Conservation (phyloP, 495 filamentous ascomycete species). For the Cudoniella acicularis region DNA sequence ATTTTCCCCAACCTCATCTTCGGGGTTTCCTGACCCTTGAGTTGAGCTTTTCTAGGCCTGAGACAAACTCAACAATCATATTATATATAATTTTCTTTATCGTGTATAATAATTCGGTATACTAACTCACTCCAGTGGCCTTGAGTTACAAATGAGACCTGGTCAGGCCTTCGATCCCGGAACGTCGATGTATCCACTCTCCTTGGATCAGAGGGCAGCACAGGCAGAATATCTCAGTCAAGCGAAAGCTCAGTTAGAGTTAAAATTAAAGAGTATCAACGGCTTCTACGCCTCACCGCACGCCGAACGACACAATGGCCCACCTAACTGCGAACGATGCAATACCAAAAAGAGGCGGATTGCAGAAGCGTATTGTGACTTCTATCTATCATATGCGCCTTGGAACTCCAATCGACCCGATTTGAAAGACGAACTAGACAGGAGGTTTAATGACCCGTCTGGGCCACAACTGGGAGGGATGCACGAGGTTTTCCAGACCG, state of each 20-base stretch:
- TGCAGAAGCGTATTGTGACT: conserved; percentile 23
- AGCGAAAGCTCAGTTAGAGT: conserved; percentile 11
- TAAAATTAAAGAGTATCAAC: conserved; percentile 15
- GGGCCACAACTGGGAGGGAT: conserved; percentile 22
- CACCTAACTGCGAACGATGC: conserved; percentile 26
- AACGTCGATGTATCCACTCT: conserved; percentile 12
- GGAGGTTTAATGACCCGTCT: conserved; percentile 26
- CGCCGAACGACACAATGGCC: conserved; percentile 26
- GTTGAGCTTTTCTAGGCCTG: no score
- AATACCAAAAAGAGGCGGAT: conserved; percentile 25
- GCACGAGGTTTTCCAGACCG: conserved; percentile 9
- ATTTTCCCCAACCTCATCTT: no score
- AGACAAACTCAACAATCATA: no score
- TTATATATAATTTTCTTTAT: no score
- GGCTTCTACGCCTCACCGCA: conserved; percentile 24
- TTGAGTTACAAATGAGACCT: conserved; percentile 12
- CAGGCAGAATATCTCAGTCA: conserved; percentile 12
- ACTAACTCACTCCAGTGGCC: neutral
- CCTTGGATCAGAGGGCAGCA: conserved; percentile 14
- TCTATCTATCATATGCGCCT: conserved; percentile 27
- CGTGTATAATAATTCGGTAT: no score
- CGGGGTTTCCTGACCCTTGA: no score
- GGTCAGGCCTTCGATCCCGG: neutral
- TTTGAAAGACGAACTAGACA: conserved; percentile 20
- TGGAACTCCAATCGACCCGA: conserved; percentile 13